Evolutionary conservation across 192 early-diverging fungal species (phyloP).

Genomic region (Oehlia diaphana): DNA sequence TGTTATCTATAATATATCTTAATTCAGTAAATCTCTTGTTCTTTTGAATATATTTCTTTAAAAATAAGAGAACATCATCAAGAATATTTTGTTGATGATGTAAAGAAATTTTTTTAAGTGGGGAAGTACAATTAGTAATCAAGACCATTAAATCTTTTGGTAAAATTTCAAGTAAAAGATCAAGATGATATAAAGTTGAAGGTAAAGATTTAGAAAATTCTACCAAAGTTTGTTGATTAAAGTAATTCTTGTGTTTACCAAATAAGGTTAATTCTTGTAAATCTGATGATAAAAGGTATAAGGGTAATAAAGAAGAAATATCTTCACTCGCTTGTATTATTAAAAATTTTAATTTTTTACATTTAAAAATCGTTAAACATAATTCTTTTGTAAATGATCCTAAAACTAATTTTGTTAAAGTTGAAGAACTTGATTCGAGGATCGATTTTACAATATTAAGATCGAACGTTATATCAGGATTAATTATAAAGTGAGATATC

Average conservation of each 20-base stretch:
- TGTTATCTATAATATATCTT: not conserved
- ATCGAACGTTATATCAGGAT: not conserved
- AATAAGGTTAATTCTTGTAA: not conserved
- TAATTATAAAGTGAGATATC: not conserved
- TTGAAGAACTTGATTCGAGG: not conserved
- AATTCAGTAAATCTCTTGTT: not conserved
- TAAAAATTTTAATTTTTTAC: not conserved
- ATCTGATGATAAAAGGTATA: not conserved
- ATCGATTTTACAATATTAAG: not conserved
- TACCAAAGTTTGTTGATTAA: not conserved
- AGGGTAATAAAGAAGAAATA: not conserved
- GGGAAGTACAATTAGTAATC: not conserved
- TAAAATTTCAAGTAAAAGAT: not conserved
- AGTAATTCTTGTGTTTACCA: not conserved
- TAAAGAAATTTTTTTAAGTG: not conserved
- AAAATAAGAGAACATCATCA: not conserved
- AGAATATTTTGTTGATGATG: not conserved
- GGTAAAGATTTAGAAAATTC: not conserved
- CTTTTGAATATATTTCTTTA: not conserved
- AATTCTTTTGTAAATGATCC: not conserved
- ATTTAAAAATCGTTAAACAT: not conserved
- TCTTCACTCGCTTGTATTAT: not conserved
- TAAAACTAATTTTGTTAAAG: not conserved
- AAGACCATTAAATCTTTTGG: not conserved
- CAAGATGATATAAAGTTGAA: not conserved